These are phyloP conservation scores for Xylaria sp. DNA, from an alignment of 2,329 filamentous ascomycete species.

Conservation along the genomic window DNA sequence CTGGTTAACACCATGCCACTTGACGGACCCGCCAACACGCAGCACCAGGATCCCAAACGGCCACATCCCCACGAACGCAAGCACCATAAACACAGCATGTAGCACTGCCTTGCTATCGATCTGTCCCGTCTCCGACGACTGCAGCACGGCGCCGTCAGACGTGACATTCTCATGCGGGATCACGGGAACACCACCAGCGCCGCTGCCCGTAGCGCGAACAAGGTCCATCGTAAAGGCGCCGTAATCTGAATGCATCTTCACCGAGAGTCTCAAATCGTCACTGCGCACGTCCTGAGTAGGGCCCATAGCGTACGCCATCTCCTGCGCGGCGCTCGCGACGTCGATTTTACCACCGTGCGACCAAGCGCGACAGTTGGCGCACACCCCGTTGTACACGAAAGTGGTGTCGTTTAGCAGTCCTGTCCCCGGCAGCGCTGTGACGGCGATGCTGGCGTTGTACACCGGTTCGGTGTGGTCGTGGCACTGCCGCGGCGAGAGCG, in stretches of 20 bases:
- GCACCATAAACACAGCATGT: conserved; percentile 65
- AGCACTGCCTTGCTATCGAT: conserved; percentile 56
- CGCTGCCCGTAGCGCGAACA: conserved; percentile 58
- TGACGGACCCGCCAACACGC: conserved; percentile 61
- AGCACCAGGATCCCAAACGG: conserved; percentile 67
- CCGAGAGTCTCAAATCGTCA: conserved; percentile 56
- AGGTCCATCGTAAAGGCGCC: conserved; percentile 68
- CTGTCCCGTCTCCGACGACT: conserved; percentile 43
- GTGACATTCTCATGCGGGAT: conserved; percentile 50
- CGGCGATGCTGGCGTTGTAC: conserved; percentile 57
- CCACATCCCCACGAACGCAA: conserved; percentile 65
- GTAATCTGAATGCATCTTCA: conserved; percentile 65
- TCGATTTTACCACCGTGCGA: conserved; percentile 54
- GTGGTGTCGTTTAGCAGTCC: conserved; percentile 58
- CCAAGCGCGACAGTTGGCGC: conserved; percentile 66
- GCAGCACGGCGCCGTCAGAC: conserved; percentile 50
- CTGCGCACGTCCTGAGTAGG: conserved; percentile 57
- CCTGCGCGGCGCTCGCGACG: conserved; percentile 58
- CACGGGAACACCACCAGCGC: conserved; percentile 54
- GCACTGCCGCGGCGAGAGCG: conserved; percentile 65
- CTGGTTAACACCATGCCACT: conserved; percentile 67
- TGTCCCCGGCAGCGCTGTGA: conserved; percentile 59
- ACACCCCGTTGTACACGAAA: conserved; percentile 63
- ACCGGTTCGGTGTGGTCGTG: conserved; percentile 64
- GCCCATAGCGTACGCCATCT: conserved; percentile 68